These are phyloP conservation scores for Saksenaea oblongispora DNA, from an alignment of 371 early-diverging fungal species.

Conservation along the genomic window DNA sequence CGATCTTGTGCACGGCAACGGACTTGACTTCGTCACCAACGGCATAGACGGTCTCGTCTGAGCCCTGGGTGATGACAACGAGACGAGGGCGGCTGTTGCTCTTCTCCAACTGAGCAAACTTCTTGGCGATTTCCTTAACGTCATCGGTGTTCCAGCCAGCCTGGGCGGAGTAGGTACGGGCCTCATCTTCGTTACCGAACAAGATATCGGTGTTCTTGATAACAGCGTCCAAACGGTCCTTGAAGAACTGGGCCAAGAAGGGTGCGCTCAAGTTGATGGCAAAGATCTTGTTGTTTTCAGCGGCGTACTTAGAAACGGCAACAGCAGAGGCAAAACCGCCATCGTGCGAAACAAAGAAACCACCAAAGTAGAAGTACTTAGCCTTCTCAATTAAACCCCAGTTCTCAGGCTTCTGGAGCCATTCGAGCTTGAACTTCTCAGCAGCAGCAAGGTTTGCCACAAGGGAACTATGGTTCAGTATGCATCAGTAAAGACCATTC, in stretches of 20 bases:
- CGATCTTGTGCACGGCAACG: slow-evolving; percentile 76
- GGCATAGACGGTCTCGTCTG: slow-evolving; percentile 77
- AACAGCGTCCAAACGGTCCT: slow-evolving; percentile 72
- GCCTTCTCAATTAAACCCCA: slow-evolving; percentile 89
- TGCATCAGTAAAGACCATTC: background rate
- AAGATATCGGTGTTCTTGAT: slow-evolving; percentile 87
- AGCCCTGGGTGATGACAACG: slow-evolving; percentile 93
- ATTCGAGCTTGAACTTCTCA: slow-evolving; percentile 80
- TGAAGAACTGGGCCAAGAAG: slow-evolving; percentile 94
- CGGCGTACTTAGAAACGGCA: slow-evolving; percentile 87
- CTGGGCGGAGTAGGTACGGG: slow-evolving; percentile 77
- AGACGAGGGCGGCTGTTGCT: slow-evolving; percentile 75
- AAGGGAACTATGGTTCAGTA: slow-evolving; percentile 59
- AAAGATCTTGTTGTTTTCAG: slow-evolving; percentile 70
- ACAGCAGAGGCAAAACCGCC: slow-evolving; percentile 68
- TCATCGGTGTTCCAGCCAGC: slow-evolving; percentile 70
- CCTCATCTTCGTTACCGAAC: slow-evolving; percentile 97
- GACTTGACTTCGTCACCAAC: slow-evolving; percentile 55
- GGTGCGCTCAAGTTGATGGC: slow-evolving; percentile 95
- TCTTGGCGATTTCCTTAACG: slow-evolving; percentile 78
- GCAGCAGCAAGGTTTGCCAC: slow-evolving; percentile 94
- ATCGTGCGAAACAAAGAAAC: slow-evolving; percentile 91
- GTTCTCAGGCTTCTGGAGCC: slow-evolving; percentile 74
- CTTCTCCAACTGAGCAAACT: slow-evolving; percentile 84
- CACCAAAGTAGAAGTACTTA: slow-evolving; percentile 87